These are phyloP conservation scores for Cyberlindnera veronae DNA, from an alignment of 805 yeast species.

Conservation along the genomic window DNA sequence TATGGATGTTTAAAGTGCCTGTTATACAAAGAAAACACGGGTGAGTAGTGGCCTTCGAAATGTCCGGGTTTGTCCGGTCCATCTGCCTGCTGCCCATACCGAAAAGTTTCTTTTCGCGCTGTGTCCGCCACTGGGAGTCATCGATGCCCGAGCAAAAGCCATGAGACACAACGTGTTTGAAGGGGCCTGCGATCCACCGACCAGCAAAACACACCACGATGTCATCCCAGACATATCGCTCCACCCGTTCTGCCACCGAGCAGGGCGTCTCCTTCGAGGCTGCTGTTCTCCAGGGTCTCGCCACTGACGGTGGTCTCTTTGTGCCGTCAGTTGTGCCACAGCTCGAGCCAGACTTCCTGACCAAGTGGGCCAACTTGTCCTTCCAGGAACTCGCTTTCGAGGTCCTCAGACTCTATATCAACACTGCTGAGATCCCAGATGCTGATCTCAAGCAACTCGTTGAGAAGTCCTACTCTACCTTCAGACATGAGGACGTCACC, in stretches of 20 bases:
- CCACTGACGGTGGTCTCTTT: conserved; percentile 95
- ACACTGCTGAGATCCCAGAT: conserved; percentile 67
- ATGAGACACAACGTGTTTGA: too few species aligned
- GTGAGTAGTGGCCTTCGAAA: too few species aligned
- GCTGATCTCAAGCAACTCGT: conserved; percentile 63
- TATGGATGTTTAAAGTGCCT: too few species aligned
- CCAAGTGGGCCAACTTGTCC: conserved; percentile 66
- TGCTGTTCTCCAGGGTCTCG: conserved; percentile 85
- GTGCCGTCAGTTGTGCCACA: conserved; percentile 81
- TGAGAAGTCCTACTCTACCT: conserved; percentile 78
- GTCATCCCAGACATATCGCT: conserved; percentile 64
- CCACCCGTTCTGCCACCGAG: conserved; percentile 61
- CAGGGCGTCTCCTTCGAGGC: conserved; percentile 69
- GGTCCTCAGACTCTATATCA: conserved; percentile 76
- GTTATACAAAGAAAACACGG: too few species aligned
- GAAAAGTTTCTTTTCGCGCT: not conserved
- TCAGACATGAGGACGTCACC: conserved; percentile 84
- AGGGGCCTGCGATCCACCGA: too few species aligned
- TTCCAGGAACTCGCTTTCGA: conserved; percentile 87
- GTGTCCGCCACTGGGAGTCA: conserved; percentile 1
- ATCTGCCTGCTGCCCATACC: conserved; percentile 1
- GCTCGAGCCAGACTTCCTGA: conserved; percentile 49
- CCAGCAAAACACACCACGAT: too few species aligned
- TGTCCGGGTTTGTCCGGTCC: too few species aligned
- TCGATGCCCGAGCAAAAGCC: not conserved